A percentile compares a stretch with the other conserved stretches of the same genome.
phyloP scores from a whole-genome alignment of 345 rosid species.

The Arabis alpina region DNA sequence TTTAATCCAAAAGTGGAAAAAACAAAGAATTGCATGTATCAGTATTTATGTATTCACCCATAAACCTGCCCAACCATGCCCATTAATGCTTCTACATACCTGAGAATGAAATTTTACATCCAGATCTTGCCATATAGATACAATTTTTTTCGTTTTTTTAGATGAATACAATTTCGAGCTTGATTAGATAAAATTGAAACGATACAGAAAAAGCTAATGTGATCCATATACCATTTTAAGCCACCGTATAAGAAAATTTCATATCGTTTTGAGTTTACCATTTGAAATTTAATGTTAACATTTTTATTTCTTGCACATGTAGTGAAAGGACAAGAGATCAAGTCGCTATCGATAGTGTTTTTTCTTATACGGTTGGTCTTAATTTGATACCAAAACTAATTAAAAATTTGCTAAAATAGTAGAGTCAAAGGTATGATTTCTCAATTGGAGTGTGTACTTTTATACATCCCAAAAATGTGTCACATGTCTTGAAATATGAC shows the following conservation, averaged over 20 bases:
- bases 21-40: neutral
- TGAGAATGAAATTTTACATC: neutral
- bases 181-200: no score
- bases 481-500: neutral
- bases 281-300: neutral
- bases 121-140: neutral
- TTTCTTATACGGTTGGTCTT: neutral
- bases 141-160: no score
- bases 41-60: neutral
- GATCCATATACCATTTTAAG: no score
- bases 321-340: neutral
- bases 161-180: no score
- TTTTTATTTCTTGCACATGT: neutral
- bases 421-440: neutral
- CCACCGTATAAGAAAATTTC: no score
- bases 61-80: conserved; percentile 34
- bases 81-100: conserved; percentile 20
- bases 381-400: neutral
- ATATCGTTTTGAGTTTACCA: neutral
- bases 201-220: no score
- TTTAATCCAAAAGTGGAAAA: neutral
- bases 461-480: neutral
- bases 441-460: neutral
- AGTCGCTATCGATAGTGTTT: neutral
- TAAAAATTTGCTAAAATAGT: neutral